phyloP scores from a whole-genome alignment of 805 yeast genomes.

The Ogataea corticis region DNA sequence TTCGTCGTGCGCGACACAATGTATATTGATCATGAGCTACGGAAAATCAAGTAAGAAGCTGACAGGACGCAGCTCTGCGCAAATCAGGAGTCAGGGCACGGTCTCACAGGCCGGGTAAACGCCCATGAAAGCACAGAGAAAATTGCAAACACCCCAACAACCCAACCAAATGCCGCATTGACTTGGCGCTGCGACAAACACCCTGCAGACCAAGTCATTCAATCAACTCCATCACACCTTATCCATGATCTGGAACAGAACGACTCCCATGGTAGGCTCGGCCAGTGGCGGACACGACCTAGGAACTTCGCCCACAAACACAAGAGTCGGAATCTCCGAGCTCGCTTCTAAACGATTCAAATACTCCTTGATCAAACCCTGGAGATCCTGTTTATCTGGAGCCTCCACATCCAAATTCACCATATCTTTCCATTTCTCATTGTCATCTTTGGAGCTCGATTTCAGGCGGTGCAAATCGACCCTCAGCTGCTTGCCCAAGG shows the following conservation, averaged over 20 bases:
- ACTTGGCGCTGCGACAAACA: no score
- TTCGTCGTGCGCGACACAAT: slow-evolving; percentile 2
- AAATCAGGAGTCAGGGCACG: no score
- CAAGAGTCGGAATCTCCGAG: slow-evolving; percentile 27
- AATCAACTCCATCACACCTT: no score
- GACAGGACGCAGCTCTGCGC: no score
- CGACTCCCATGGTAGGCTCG: slow-evolving; percentile 23
- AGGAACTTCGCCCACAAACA: slow-evolving; percentile 19
- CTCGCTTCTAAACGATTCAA: slow-evolving; percentile 17
- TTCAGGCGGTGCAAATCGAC: slow-evolving; percentile 20
- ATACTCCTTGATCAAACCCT: slow-evolving; percentile 17
- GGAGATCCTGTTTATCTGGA: slow-evolving; percentile 12
- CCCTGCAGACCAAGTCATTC: no score
- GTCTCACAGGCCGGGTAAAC: no score
- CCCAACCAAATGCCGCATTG: no score
- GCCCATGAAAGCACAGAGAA: no score
- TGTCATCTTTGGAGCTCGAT: slow-evolving; percentile 8
- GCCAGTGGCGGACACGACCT: slow-evolving; percentile 13
- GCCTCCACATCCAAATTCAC: slow-evolving; percentile 8
- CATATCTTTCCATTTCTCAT: slow-evolving; percentile 26
- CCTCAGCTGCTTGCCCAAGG: slow-evolving; percentile 7
- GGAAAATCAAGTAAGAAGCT: no score
- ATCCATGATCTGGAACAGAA: slow-evolving; percentile 17
- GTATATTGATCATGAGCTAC: background rate
- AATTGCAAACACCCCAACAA: no score